phyloP scores from a whole-genome alignment of 352 stramenopile species.

The Peronospora farinosa region DNA sequence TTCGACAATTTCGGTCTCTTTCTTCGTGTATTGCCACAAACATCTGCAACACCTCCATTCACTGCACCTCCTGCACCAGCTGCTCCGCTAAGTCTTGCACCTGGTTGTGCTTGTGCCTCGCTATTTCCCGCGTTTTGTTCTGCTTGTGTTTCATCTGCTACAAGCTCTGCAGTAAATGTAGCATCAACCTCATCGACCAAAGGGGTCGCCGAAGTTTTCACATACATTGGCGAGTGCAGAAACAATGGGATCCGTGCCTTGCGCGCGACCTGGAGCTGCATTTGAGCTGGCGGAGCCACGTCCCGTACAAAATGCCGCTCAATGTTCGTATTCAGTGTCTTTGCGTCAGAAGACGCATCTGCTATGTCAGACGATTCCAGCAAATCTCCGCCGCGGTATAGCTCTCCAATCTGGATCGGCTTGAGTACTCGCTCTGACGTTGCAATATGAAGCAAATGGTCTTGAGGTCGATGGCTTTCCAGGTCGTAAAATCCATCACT shows the following conservation, averaged over 20 bases:
- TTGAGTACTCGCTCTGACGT: slow-evolving; percentile 14
- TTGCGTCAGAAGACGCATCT: slow-evolving; percentile 35
- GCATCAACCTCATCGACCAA: slow-evolving; percentile 45
- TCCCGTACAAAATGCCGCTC: slow-evolving; percentile 69
- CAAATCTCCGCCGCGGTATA: slow-evolving; percentile 26
- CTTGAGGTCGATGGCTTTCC: slow-evolving; percentile 33
- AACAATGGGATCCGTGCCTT: slow-evolving; percentile 82
- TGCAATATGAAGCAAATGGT: slow-evolving; percentile 25
- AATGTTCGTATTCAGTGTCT: slow-evolving; percentile 45
- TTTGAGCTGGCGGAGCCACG: slow-evolving; percentile 70
- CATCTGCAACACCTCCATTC: slow-evolving; percentile 13
- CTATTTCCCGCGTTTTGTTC: slow-evolving; percentile 9
- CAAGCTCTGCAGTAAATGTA: slow-evolving; percentile 21
- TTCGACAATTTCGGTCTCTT: slow-evolving; percentile 36
- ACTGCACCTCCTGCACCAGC: slow-evolving; percentile 1
- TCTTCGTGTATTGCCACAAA: slow-evolving; percentile 14
- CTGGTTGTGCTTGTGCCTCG: slow-evolving; percentile 6
- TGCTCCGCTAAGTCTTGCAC: slow-evolving; percentile 5
- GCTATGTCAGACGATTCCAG: slow-evolving; percentile 17
- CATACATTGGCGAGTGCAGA: slow-evolving; percentile 83
- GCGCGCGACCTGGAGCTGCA: slow-evolving; percentile 79
- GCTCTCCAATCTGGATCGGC: slow-evolving; percentile 20
- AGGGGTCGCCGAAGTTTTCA: slow-evolving; percentile 55
- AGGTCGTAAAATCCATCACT: slow-evolving; percentile 44
- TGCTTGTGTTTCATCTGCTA: slow-evolving; percentile 11